Conservation (phyloP, 2,329 filamentous ascomycete genomes). For the Fusarium subglutinans region DNA sequence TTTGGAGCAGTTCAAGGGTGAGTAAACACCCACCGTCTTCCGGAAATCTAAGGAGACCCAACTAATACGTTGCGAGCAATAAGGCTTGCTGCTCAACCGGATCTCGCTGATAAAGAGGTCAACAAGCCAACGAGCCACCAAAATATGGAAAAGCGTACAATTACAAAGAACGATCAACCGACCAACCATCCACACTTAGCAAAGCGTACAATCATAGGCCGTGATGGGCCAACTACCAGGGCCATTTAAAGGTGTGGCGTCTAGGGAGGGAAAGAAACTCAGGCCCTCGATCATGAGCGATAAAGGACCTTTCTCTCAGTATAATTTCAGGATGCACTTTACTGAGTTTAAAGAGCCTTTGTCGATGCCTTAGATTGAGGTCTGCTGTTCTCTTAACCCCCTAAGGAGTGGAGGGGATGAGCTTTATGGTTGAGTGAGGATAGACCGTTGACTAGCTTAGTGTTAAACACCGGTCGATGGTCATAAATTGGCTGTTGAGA, state of each 20-base stretch:
- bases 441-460: neutral
- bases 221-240: neutral
- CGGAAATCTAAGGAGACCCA: rapidly evolving
- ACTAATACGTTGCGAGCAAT: neutral
- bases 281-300: too few relatives aligned
- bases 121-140: neutral
- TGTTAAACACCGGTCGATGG: rapidly evolving
- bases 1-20: neutral
- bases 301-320: too few relatives aligned
- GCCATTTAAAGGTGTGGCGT: too few relatives aligned
- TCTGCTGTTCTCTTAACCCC: too few relatives aligned
- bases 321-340: too few relatives aligned
- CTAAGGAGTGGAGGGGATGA: too few relatives aligned
- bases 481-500: neutral
- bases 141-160: too few relatives aligned
- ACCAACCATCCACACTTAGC: rapidly evolving
- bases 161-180: too few relatives aligned
- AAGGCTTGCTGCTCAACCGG: neutral
- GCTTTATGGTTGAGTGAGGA: too few relatives aligned
- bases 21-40: rapidly evolving
- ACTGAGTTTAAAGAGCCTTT: neutral
- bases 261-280: too few relatives aligned
- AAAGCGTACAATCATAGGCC: neutral
- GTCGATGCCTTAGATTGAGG: too few relatives aligned
- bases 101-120: neutral